A percentile compares a stretch with the other conserved stretches of the same genome.
These are phyloP conservation scores for Aspergillus sp. DNA, from an alignment of 2,329 filamentous ascomycete genomes.

Conservation along the genomic window DNA sequence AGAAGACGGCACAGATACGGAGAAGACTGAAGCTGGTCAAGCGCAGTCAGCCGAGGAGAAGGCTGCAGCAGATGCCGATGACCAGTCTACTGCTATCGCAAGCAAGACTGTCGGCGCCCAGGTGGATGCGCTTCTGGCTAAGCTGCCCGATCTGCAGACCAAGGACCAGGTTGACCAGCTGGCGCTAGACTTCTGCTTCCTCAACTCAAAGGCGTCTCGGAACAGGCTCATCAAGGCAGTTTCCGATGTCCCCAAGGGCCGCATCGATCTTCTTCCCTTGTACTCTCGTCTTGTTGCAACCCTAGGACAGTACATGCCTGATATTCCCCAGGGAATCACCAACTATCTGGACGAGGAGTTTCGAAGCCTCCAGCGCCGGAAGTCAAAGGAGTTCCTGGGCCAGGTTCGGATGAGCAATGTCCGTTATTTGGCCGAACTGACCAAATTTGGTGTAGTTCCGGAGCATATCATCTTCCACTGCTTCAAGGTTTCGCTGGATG, in stretches of 20 bases:
- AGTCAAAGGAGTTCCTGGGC: conserved; percentile 95
- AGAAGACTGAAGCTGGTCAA: conserved; percentile 40
- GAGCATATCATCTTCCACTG: conserved; percentile 99
- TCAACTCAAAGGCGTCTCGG: conserved; percentile 96
- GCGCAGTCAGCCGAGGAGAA: conserved; percentile 53
- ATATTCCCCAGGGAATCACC: conserved; percentile 88
- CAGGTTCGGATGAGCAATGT: conserved; percentile 93
- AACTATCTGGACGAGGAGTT: conserved; percentile 96
- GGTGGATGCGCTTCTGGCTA: conserved; percentile 84
- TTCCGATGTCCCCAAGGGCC: conserved; percentile 91
- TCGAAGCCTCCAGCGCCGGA: conserved; percentile 90
- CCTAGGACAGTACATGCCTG: conserved; percentile 87
- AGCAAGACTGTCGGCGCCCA: conserved; percentile 98
- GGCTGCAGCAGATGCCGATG: conserved; percentile 62
- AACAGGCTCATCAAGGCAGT: conserved; percentile 91
- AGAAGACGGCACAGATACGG: conserved; percentile 50
- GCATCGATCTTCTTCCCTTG: conserved; percentile 83
- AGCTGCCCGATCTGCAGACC: conserved; percentile 85
- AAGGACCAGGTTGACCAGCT: conserved; percentile 91
- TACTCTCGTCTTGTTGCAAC: conserved; percentile 95
- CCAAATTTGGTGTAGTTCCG: conserved; percentile 96
- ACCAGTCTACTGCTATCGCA: conserved; percentile 88
- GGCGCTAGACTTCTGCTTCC: conserved; percentile 94
- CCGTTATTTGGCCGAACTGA: conserved; percentile 94
- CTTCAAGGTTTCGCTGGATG: conserved; percentile 93